Evolutionary conservation across 1,284 basidiomycete species (phyloP), one percentile per base, ranked within the genome.

Genomic region (Thecaphora frezii): DNA sequence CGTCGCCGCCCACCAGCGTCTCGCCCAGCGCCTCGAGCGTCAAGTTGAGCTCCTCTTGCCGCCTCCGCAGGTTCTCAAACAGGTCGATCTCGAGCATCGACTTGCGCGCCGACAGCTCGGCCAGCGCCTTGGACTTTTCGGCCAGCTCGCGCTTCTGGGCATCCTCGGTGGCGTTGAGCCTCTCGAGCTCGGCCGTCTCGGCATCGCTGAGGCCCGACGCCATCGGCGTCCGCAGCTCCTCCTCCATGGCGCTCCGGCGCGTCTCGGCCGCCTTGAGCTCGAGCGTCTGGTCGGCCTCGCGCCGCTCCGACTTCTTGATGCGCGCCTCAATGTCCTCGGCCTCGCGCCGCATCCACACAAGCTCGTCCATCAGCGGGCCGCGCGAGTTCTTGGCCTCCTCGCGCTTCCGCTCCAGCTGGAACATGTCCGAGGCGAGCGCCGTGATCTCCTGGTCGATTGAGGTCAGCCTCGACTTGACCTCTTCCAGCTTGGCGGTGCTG

Each of bases 11-110:
- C 1, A 83, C 64, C 1, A 68, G 62, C 22, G 62, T 82, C 48
- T 87, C 88, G 44, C 84, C 89, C 19, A 89, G 81, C 45, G 84
- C 81, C 62, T 97, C 93, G 16, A 97, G 82, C 74, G 89, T 89
- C 38, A 82, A 80, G 39, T 86, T 85, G 2, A 97, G 76, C 71
- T 93, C 91, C 51, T 91, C 88, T 38, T 86, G 83, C 16, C 88
- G 85, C 3, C 93, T 85, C 19, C 87, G 84, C 18, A 97, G 83
- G 65, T 88, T 88, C 76, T 98, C 94, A 62, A 89, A 91, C 30
- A 98, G 83, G 79, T 98, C 94, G 48, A 97, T 93, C 78, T 97
- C 91, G 22, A 97, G 81, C 14, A 87, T 81, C 73, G 87, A 90
- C 80, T 90, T 91, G 63, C 84, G 84, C 22, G 87, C 85, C 37